Evolutionary conservation across 2,329 filamentous ascomycete genomes (phyloP), one percentile per base, ranked within the genome.

Genomic region (Aureobasidium sp.): DNA sequence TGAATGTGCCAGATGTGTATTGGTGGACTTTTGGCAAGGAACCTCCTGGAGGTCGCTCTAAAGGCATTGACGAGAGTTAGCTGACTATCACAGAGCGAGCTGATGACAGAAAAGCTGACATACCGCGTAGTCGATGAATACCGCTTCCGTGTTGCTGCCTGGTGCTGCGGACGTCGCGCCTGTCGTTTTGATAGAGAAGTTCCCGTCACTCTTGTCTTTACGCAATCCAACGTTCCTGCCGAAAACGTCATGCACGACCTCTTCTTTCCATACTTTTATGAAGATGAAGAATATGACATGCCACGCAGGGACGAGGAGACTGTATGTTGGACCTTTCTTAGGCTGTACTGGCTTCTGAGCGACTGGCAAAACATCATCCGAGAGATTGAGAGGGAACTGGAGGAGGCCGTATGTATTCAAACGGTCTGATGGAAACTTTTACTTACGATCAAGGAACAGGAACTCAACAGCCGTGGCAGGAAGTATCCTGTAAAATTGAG

Each of bases 1-100:
- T 74, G 69, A 74, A 74, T 27, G 67, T 74, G 2, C 71, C 72
- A 4, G 69, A 74, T 42, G 72, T 74, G n/a, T 74, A 71, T 63
- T 72, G 69, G 61, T 74, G 72, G 72, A 71, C 69, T 7, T 71
- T 73, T 11, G 69, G 64, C n/a, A 65, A 70, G 62, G 62, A 69
- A 3, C 70, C 70, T 41, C 70, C 70, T 5, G 64, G 61, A 8
- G 64, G 69, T 9, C 54, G 25, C 10, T 34, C 54, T 16, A 32
- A 47, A 32, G 42, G 42, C 21, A n/a, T 39, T 21, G 54, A 58
- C 30, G 32, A 64, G 39, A 44, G 50, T 49, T 30, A 51, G 63
- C 62, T 6, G 41, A 34, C 32, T n/a, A n/a, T n/a, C 10, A 7
- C 2, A 7, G 13, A 39, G 3, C 27, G 3, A 11, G 11, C n/a